Conservation (phyloP, 2,329 filamentous ascomycete species). For the Penicillium sp. region DNA sequence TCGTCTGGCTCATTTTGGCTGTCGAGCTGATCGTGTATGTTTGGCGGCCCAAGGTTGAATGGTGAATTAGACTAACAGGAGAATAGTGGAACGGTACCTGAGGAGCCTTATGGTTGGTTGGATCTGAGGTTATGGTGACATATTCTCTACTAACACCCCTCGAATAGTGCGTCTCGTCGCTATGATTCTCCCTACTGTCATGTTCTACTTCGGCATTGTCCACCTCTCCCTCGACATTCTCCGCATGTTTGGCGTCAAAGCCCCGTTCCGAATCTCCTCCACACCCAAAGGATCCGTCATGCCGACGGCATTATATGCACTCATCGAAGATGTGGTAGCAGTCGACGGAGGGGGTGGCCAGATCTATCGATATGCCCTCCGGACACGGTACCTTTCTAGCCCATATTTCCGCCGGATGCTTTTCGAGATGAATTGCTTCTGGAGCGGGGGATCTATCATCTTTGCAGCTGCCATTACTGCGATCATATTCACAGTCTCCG, state of each 20-base stretch:
- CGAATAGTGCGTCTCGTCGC: slow-evolving; percentile 42
- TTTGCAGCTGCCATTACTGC: slow-evolving; percentile 48
- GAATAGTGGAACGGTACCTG: slow-evolving; percentile 42
- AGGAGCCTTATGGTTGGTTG: slow-evolving; percentile 41
- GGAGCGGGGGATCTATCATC: slow-evolving; percentile 53
- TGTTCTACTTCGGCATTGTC: slow-evolving; percentile 47
- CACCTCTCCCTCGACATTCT: slow-evolving; percentile 44
- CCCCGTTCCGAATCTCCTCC: slow-evolving; percentile 63
- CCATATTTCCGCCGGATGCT: slow-evolving; percentile 55
- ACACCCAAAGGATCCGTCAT: slow-evolving; percentile 58
- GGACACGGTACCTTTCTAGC: slow-evolving; percentile 54
- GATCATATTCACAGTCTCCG: slow-evolving; percentile 49
- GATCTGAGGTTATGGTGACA: background rate
- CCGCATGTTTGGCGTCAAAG: slow-evolving; percentile 44
- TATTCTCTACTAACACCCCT: background rate
- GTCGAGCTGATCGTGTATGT: slow-evolving; percentile 43
- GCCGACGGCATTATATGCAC: slow-evolving; percentile 60
- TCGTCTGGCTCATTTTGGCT: slow-evolving; percentile 45
- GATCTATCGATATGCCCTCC: slow-evolving; percentile 52
- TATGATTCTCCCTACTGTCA: slow-evolving; percentile 46
- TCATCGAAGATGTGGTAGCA: slow-evolving; percentile 66
- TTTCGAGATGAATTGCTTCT: slow-evolving; percentile 56
- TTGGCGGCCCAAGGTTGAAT: background rate
- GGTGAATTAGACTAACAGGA: slow-evolving; percentile 15
- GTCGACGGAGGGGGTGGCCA: slow-evolving; percentile 63